Evolutionary conservation across 2,329 filamentous ascomycete genomes (phyloP), one percentile per base, ranked within the genome.

Genomic region (Cladophialophora psammophila): DNA sequence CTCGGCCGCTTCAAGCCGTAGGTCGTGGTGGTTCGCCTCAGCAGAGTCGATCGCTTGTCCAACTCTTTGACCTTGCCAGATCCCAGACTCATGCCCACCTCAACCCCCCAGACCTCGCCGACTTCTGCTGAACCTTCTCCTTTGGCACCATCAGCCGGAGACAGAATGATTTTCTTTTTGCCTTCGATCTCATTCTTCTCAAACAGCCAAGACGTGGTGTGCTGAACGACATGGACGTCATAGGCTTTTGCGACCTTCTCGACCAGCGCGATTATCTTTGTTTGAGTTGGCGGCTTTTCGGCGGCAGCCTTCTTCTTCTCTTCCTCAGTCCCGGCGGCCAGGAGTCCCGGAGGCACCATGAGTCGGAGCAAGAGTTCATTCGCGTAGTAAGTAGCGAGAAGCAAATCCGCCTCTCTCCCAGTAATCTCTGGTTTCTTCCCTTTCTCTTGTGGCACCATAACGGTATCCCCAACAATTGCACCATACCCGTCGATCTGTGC

Each of bases 401-500:
- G 82, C 69, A 99, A 86, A 79, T 99, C 94, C 72, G 94, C 95
- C 72, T 90, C 83, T 69, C 92, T 90, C 74, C 91, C 93, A 64
- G 88, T 88, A 74, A 96, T 82, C 74, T 86, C 85, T 72, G 87
- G 89, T 65, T 86, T 83, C 59, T 86, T 80, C 74, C 88, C 85
- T 68, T 87, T 87, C 75, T 85, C 84, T 71, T 85, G 79, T 56
- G 85, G 84, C 60, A 96, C 90, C 66, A 97, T 80, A 73, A 98
- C 86, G 67, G 93, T 96, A 81, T 97, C 91, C 83, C 95, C 97
- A 74, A 97, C 92, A 78, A 99, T 97, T 73, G 94, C 91, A 74
- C 93, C 93, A 77, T 98, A 96, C 63, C 95, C 95, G 82, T 98
- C 93, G 71, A 99, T 97, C 84, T 99, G 95, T 60, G 95, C 95